These are phyloP conservation scores for Ophiostoma piceae DNA, from an alignment of 2,329 filamentous ascomycete species.

Conservation along the genomic window DNA sequence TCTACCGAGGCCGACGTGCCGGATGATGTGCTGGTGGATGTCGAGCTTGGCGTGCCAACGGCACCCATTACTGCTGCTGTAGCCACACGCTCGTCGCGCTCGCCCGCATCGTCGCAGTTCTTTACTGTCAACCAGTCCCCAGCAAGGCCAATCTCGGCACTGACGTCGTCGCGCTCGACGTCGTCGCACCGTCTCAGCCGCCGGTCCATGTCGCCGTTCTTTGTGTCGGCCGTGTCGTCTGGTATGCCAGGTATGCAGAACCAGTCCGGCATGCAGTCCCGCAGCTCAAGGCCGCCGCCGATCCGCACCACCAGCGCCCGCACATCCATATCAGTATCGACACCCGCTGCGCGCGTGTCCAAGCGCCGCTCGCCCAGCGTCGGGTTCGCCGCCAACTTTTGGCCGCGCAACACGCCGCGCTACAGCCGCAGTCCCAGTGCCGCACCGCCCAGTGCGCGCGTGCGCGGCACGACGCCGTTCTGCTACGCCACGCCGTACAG, in stretches of 20 bases:
- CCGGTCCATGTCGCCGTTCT: slow-evolving; percentile 26
- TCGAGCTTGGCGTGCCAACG: background rate
- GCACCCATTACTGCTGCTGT: background rate
- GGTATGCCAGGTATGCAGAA: background rate
- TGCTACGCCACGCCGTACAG: slow-evolving; percentile 74
- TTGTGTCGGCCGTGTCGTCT: slow-evolving; percentile 13
- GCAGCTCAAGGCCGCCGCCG: slow-evolving; percentile 3
- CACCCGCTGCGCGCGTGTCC: background rate
- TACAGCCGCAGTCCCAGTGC: slow-evolving; percentile 43
- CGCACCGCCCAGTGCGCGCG: slow-evolving; percentile 23
- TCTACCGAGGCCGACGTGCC: background rate
- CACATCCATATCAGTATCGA: slow-evolving; percentile 21
- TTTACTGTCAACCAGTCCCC: slow-evolving; percentile 37
- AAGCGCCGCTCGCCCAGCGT: slow-evolving; percentile 48
- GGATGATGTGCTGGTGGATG: background rate
- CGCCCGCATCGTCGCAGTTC: slow-evolving; percentile 29
- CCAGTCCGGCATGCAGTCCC: background rate
- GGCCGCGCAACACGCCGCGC: slow-evolving; percentile 49
- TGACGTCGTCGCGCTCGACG: slow-evolving; percentile 8
- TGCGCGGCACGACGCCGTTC: slow-evolving; percentile 50
- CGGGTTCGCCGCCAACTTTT: slow-evolving; percentile 28
- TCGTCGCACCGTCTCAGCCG: background rate
- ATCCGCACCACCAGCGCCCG: slow-evolving; percentile 36
- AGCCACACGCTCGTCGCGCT: slow-evolving; percentile 14
- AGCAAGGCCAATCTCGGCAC: slow-evolving; percentile 29